A percentile compares a stretch with the other conserved stretches of the same genome.
Evolutionary conservation across 1,139 yeast genomes (phyloP).

Genomic region (Protomyces gravidus): DNA sequence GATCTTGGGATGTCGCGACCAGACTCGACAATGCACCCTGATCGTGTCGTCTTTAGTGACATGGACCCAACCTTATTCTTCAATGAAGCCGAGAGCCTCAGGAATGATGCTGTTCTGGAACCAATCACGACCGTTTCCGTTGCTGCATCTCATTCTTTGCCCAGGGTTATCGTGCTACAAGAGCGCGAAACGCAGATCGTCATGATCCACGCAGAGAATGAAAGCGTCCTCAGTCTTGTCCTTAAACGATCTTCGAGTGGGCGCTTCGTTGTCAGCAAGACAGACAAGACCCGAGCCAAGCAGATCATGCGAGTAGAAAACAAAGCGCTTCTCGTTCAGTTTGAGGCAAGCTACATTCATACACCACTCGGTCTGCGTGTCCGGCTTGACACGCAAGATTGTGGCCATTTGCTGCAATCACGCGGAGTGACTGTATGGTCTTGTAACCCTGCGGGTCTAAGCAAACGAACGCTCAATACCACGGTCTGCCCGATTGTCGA

Average conservation of each 20-base stretch:
- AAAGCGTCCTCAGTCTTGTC: neutral
- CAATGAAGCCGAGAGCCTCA: conserved; percentile 37
- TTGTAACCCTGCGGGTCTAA: neutral
- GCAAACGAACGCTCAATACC: neutral
- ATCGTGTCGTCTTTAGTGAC: conserved; percentile 33
- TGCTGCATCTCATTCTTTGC: conserved; percentile 34
- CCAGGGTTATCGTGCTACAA: neutral
- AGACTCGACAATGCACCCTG: conserved; percentile 22
- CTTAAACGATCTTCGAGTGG: neutral
- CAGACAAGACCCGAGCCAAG: neutral
- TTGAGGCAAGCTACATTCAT: neutral
- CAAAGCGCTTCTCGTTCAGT: neutral
- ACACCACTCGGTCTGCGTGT: neutral
- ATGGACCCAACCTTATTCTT: conserved; percentile 12
- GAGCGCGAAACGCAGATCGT: neutral
- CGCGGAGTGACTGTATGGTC: neutral
- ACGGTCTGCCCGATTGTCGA: neutral
- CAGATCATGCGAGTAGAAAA: neutral
- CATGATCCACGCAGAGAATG: neutral
- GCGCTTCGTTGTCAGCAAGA: neutral
- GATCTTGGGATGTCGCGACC: neutral
- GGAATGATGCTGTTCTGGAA: conserved; percentile 66
- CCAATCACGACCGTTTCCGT: conserved; percentile 47
- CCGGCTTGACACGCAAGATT: neutral
- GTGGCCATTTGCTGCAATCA: neutral